Conservation (phyloP, 345 rosid genomes). For the Hevea brasiliensis region DNA sequence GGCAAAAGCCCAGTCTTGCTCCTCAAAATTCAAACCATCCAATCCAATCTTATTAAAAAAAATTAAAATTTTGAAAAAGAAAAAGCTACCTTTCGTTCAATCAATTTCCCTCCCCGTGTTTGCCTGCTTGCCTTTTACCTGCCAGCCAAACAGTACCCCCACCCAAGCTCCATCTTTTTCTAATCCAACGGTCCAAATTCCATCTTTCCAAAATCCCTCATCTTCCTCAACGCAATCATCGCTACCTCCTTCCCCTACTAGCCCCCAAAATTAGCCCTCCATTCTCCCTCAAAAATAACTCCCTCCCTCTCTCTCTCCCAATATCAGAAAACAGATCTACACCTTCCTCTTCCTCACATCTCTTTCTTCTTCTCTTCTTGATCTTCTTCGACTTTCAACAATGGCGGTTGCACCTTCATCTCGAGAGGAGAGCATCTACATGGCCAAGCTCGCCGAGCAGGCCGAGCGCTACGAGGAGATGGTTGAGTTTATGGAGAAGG, state of each 20-base stretch:
- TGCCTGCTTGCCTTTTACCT: conserved; percentile 30
- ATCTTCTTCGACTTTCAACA: conserved; percentile 7
- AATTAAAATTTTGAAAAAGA: background rate
- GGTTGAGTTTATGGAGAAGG: conserved; percentile 94
- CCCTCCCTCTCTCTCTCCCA: conserved; percentile 15
- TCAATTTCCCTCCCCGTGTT: conserved; percentile 29
- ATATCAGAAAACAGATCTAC: background rate
- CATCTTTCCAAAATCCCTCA: conserved; percentile 27
- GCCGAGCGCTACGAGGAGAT: conserved; percentile 96
- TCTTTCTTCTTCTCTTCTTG: conserved; percentile 12
- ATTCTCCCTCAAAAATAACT: conserved; percentile 3
- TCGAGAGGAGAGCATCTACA: conserved; percentile 78
- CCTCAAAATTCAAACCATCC: conserved; percentile 16
- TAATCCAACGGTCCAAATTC: conserved; percentile 54
- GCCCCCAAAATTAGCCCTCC: conserved; percentile 26
- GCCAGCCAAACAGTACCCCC: background rate
- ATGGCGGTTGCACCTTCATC: conserved; percentile 50
- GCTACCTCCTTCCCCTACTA: conserved; percentile 28
- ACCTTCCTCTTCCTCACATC: background rate
- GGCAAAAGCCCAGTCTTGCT: background rate
- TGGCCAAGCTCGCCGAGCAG: conserved; percentile 95
- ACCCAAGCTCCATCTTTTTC: background rate
- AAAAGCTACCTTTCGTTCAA: conserved; percentile 1
- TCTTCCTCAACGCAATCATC: conserved; percentile 52
- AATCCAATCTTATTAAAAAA: too few species aligned